phyloP scores from a whole-genome alignment of 83 land plant genomes.

The Diphasiastrum complanatum region DNA sequence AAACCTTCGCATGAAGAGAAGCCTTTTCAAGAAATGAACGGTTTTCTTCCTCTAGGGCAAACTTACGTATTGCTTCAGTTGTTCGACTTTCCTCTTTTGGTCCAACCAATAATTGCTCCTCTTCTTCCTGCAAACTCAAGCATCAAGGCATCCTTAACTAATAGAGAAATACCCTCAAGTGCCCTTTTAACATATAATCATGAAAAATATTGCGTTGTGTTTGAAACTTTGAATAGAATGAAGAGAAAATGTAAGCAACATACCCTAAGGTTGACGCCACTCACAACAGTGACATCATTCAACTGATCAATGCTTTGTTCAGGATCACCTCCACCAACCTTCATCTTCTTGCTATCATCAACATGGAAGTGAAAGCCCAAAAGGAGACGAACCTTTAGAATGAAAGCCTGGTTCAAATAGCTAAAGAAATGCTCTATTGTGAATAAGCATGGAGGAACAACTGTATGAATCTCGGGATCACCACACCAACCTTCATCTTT shows the following conservation, averaged over 20 bases:
- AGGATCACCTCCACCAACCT: constrained; percentile 52
- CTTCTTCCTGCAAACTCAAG: constrained; percentile 82
- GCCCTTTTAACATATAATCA: background rate
- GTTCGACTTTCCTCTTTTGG: constrained; percentile 81
- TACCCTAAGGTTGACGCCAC: constrained; percentile 95
- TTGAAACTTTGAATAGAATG: background rate
- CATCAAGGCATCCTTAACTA: background rate
- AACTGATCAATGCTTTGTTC: constrained; percentile 95
- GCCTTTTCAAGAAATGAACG: constrained; percentile 65
- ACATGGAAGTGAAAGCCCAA: background rate
- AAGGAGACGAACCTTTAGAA: too few species aligned
- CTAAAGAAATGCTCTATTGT: too few species aligned
- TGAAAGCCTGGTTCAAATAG: too few species aligned
- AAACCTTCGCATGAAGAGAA: constrained; percentile 64
- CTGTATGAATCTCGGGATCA: too few species aligned
- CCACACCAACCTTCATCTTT: too few species aligned
- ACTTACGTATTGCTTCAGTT: constrained; percentile 72
- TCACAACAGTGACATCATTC: constrained; percentile 97
- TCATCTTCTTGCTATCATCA: constrained; percentile 80
- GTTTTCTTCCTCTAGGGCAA: constrained; percentile 90
- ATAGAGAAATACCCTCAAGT: background rate
- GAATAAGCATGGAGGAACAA: too few species aligned
- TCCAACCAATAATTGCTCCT: constrained; percentile 79
- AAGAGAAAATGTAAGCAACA: background rate
- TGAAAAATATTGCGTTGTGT: too few species aligned